Conservation (phyloP, 139 green algal species). For the Chlorella sorokiniana region DNA sequence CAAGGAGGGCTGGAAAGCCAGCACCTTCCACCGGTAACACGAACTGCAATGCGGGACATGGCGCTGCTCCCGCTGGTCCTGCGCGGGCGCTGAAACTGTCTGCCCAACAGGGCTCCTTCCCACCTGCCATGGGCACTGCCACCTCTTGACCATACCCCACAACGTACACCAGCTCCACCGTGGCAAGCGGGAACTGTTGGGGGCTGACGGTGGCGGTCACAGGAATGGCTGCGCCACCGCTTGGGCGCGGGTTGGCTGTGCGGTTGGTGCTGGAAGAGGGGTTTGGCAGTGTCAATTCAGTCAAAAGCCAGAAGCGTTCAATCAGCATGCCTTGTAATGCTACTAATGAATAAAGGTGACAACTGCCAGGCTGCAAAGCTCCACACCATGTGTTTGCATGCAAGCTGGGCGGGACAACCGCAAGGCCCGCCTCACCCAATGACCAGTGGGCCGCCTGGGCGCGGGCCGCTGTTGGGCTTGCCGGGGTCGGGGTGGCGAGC, state of each 20-base stretch:
- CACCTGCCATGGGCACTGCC: slow-evolving; percentile 23
- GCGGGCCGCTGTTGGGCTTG: slow-evolving; percentile 20
- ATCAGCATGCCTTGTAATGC: too few relatives aligned
- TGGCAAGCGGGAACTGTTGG: slow-evolving; percentile 4
- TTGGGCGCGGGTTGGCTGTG: not conserved
- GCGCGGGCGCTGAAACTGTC: too few relatives aligned
- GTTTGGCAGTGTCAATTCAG: not conserved
- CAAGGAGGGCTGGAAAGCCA: too few relatives aligned
- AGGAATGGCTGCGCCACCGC: slow-evolving; percentile 4
- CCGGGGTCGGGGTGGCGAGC: slow-evolving; percentile 34
- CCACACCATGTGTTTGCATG: not conserved
- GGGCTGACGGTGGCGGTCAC: slow-evolving; percentile 16
- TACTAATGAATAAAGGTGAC: too few relatives aligned
- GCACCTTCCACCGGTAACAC: too few relatives aligned
- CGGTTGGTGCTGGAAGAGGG: slow-evolving; percentile 25
- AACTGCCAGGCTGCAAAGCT: not conserved
- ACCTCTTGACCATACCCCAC: slow-evolving; percentile 27
- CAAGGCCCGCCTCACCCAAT: not conserved
- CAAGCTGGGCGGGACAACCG: not conserved
- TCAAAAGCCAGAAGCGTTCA: too few relatives aligned
- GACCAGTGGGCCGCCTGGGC: slow-evolving; percentile 16
- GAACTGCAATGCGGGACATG: too few relatives aligned
- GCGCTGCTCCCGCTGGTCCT: too few relatives aligned
- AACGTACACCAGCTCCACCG: slow-evolving; percentile 33
- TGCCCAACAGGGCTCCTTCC: not conserved